These are phyloP conservation scores for Lichtheimia corymbifera DNA, from an alignment of 371 early-diverging fungal species.

Conservation along the genomic window DNA sequence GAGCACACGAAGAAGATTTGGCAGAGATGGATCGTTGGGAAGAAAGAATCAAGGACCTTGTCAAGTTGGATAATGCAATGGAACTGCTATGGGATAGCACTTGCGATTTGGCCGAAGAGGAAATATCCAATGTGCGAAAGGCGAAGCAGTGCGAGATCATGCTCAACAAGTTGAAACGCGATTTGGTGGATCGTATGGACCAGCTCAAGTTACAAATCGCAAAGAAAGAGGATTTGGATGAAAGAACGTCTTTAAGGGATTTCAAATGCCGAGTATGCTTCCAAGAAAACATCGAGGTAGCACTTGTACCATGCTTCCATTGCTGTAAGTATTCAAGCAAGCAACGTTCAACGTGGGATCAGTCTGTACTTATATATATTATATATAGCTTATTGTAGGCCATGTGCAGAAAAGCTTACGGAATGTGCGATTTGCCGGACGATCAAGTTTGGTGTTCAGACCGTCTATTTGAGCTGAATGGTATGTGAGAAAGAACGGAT, in stretches of 20 bases:
- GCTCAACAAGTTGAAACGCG: not conserved
- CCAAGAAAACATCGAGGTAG: conserved; percentile 26
- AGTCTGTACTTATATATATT: not conserved
- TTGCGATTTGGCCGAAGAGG: not conserved
- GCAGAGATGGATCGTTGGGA: not conserved
- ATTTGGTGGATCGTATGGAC: not conserved
- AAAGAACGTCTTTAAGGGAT: not conserved
- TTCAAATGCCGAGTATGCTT: conserved; percentile 42
- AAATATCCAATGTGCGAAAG: not conserved
- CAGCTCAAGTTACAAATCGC: not conserved
- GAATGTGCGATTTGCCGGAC: conserved; percentile 46
- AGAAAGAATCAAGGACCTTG: not conserved
- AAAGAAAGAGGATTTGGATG: not conserved
- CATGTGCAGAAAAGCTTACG: conserved; percentile 30
- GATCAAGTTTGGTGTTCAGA: conserved; percentile 25
- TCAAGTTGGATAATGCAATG: not conserved
- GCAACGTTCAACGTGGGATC: not conserved
- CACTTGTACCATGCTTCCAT: conserved; percentile 42
- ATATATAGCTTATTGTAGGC: conserved; percentile 36
- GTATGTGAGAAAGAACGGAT: no score
- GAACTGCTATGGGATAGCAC: not conserved
- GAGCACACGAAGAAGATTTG: not conserved
- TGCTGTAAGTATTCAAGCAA: conserved; percentile 27
- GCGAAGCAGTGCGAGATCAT: not conserved
- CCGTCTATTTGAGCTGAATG: conserved; percentile 24